Evolutionary conservation across 352 stramenopile species (phyloP), one percentile per base, ranked within the genome.

Genomic region (Globisporangium paroecandrum): DNA sequence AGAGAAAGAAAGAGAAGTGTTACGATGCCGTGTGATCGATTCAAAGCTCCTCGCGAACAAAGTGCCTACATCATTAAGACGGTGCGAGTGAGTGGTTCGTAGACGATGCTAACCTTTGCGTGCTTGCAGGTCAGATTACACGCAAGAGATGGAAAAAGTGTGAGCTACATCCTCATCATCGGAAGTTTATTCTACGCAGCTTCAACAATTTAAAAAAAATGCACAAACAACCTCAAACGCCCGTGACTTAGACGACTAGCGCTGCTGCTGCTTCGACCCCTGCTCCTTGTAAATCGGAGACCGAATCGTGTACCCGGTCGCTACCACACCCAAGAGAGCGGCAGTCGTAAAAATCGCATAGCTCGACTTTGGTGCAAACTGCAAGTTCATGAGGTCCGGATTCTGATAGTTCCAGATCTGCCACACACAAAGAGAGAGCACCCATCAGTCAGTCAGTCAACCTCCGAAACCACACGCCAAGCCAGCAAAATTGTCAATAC

Each of bases 391-490:
- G 51, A 82, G 62, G 10, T 93, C 82, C 4, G 91, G 91, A 25
- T 72, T 78, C 20, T 20, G 20, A 51, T 83, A 65, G 73, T 97
- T 87, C 91, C 90, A 97, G 57, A 91, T 29, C 74, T 79, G 78
- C 32, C 12, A 51, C 10, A 38, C 10, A 10, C 29, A 24, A 22
- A 51, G 18, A 55, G 41, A 58, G 22, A 18, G 9, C 32, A 25
- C 29, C 53, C 20, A 58, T 24, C 56, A 53, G 13, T 27, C 49
- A 36, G 51, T 18, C 18, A 24, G 56, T 25, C 8, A 7, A 4
- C 57, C 38, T 32, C 27, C 27, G 27, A 32, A 32, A 32, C 3
- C 27, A 32, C 27, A 32, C 3, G 27, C 27, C 27, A 32, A 32
- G 27, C 27, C 27, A 32, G 27, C 27, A 32, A 32, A 32, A 18